Percentiles rank a stretch among this genome's conserved stretches.
These are phyloP conservation scores for Sporothrix protearum DNA, from an alignment of 2,329 filamentous ascomycete genomes.

Conservation along the genomic window DNA sequence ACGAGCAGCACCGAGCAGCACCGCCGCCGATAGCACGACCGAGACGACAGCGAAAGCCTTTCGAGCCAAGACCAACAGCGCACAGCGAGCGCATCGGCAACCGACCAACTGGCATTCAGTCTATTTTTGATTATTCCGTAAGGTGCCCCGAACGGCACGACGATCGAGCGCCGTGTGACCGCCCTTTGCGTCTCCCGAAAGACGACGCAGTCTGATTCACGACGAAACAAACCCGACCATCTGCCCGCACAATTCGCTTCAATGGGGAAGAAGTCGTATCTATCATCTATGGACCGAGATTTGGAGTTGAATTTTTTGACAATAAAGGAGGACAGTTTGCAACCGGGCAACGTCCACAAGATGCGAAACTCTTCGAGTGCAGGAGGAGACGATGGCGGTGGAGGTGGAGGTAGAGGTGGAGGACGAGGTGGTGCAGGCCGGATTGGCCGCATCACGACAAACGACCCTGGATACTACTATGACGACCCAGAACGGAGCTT, in stretches of 20 bases:
- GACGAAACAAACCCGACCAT: not conserved
- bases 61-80: not conserved
- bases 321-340: conserved; percentile 30
- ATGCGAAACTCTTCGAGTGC: conserved; percentile 22
- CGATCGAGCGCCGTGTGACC: not conserved
- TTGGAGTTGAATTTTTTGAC: conserved; percentile 30
- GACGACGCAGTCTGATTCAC: no score
- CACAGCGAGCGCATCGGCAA: not conserved
- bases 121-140: no score
- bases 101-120: not conserved
- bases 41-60: not conserved
- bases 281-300: conserved; percentile 29
- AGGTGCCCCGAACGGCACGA: not conserved
- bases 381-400: not conserved
- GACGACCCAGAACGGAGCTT: conserved; percentile 26
- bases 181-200: not conserved
- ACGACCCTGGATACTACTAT: conserved; percentile 24
- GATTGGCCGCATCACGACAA: not conserved
- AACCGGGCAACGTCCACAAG: conserved; percentile 25
- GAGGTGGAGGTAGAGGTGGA: not conserved
- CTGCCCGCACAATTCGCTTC: not conserved
- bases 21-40: not conserved
- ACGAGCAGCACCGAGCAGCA: not conserved
- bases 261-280: conserved; percentile 20
- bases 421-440: not conserved